phyloP scores from a whole-genome alignment of 257 asterid genomes.

The Solanum pinnatisectum region DNA sequence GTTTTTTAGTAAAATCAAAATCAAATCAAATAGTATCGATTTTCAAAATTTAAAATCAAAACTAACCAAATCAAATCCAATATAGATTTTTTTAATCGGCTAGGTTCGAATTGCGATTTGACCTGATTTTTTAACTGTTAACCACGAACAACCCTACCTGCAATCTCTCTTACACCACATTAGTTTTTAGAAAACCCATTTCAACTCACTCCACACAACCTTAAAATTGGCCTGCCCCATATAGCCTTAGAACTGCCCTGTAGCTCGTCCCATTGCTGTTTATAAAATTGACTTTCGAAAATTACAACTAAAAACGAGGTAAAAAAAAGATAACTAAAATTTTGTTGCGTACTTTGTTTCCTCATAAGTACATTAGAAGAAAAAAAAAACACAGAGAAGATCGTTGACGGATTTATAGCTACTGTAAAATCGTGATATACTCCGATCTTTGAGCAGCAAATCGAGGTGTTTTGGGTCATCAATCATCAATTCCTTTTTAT shows the following conservation, averaged over 20 bases:
- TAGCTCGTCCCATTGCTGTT: background rate
- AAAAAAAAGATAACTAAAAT: too few species aligned
- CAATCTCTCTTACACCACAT: background rate
- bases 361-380: background rate
- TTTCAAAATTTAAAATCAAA: too few species aligned
- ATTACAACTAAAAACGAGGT: fast-evolving
- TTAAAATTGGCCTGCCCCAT: background rate
- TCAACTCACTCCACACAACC: fast-evolving
- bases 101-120: fast-evolving
- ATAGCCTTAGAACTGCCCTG: too few species aligned
- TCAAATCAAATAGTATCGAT: too few species aligned
- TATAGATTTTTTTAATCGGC: fast-evolving
- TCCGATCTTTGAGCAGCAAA: background rate
- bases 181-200: too few species aligned
- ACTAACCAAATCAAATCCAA: fast-evolving
- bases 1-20: too few species aligned
- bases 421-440: background rate
- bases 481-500: background rate
- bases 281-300: too few species aligned
- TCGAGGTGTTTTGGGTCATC: background rate
- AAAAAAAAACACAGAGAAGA: background rate
- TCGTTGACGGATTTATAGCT: background rate
- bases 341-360: background rate
- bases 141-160: too few species aligned
- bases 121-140: fast-evolving